Evolutionary conservation across 169 alveolate genomes (phyloP).

Genomic region (Besnoitia besnoiti): DNA sequence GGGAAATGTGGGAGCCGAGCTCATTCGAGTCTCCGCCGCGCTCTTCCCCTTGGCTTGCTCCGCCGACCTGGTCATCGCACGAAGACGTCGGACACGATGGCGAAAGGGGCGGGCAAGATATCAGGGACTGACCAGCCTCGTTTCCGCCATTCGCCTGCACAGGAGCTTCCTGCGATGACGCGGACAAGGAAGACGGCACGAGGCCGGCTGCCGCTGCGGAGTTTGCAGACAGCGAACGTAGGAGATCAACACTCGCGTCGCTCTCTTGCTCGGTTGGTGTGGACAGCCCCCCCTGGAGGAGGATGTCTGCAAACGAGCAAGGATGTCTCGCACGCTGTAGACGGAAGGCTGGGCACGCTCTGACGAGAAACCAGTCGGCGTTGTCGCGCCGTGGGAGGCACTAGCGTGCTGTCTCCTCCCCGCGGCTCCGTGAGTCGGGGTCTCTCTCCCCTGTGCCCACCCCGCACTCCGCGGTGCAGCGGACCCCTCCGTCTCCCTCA

Average conservation of each 20-base stretch:
- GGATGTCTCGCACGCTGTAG: background rate
- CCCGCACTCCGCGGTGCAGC: background rate
- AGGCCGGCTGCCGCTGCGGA: background rate
- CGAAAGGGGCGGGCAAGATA: background rate
- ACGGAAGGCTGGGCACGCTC: background rate
- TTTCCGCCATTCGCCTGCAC: background rate
- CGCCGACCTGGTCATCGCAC: background rate
- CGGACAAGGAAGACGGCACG: background rate
- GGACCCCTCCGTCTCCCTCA: background rate
- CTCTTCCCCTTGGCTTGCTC: background rate
- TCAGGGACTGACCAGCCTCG: background rate
- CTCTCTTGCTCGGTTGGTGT: background rate
- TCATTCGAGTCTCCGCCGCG: background rate
- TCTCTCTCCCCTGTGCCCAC: background rate
- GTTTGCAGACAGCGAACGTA: background rate
- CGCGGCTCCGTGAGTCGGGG: background rate
- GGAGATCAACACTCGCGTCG: background rate
- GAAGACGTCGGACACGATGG: background rate
- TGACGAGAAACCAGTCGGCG: background rate
- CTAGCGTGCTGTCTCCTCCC: background rate
- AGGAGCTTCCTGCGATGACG: background rate
- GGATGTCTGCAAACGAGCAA: background rate
- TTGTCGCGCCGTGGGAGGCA: background rate
- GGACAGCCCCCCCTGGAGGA: background rate
- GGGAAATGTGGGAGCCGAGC: background rate